A percentile compares a stretch with the other conserved stretches of the same genome.
These are phyloP conservation scores for Bipolaris victoriae DNA, from an alignment of 2,329 filamentous ascomycete species.

Conservation along the genomic window DNA sequence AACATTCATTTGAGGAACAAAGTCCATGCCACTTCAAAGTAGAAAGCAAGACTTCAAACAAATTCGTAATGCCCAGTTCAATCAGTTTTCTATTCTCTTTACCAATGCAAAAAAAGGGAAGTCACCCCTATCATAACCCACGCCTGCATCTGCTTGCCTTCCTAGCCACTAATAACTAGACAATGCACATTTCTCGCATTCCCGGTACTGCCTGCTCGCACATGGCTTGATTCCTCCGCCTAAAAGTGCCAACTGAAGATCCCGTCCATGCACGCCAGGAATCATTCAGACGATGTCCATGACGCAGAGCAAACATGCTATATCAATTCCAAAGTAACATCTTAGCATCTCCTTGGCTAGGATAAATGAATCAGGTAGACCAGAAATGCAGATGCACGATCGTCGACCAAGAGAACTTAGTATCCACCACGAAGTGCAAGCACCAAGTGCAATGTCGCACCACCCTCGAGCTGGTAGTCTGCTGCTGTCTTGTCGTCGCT, in stretches of 20 bases:
- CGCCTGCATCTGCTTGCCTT: background rate
- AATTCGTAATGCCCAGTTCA: background rate
- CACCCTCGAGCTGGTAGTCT: slow-evolving; percentile 89
- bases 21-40: background rate
- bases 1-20: background rate
- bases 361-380: background rate
- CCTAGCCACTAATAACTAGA: background rate
- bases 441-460: slow-evolving; percentile 92
- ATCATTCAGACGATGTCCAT: background rate
- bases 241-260: background rate
- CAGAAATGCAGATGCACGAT: background rate
- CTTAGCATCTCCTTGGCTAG: background rate
- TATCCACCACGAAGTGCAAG: slow-evolving; percentile 85
- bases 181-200: too few relatives aligned
- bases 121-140: background rate
- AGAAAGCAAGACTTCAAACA: background rate
- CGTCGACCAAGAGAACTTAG: slow-evolving; percentile 8
- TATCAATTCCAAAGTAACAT: background rate
- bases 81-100: background rate
- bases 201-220: background rate
- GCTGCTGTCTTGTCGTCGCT: slow-evolving; percentile 90
- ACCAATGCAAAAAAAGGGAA: background rate
- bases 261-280: background rate
- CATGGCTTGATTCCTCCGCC: background rate
- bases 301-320: background rate